Evolutionary conservation across 805 yeast species (phyloP).

Genomic region (Monosporozyma aerobia): DNA sequence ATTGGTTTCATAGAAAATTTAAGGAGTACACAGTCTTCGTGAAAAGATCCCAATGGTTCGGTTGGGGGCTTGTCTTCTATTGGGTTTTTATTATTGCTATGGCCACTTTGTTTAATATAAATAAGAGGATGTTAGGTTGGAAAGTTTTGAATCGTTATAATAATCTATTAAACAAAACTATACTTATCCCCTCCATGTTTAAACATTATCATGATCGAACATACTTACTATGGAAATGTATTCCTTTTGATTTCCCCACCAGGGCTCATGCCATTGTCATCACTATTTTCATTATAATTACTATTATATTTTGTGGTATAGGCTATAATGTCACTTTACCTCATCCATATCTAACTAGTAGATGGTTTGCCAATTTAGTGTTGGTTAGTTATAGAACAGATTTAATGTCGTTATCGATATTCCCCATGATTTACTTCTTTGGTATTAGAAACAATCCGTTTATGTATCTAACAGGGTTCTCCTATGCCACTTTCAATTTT

Average conservation of each 20-base stretch:
- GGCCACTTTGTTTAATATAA: conserved; percentile 26
- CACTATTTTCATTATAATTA: conserved; percentile 24
- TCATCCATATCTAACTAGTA: conserved; percentile 30
- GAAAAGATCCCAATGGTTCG: conserved; percentile 33
- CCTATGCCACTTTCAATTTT: conserved; percentile 47
- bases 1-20: conserved; percentile 29
- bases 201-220: conserved; percentile 16
- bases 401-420: conserved; percentile 39
- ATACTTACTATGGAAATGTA: conserved; percentile 11
- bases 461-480: conserved; percentile 51
- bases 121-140: conserved; percentile 20
- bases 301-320: conserved; percentile 28
- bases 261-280: conserved; percentile 27
- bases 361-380: conserved; percentile 29
- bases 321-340: conserved; percentile 32
- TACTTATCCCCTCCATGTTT: conserved; percentile 26
- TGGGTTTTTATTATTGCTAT: conserved; percentile 32
- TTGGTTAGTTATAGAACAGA: conserved; percentile 49
- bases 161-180: conserved; percentile 17
- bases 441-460: conserved; percentile 70
- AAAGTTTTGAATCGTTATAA: conserved; percentile 9
- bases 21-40: conserved; percentile 33
- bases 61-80: conserved; percentile 39
- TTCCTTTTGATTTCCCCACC: conserved; percentile 28
- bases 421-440: conserved; percentile 53